Evolutionary conservation across 495 filamentous ascomycete species (phyloP).

Genomic region (Parathielavia hyrcaniae): DNA sequence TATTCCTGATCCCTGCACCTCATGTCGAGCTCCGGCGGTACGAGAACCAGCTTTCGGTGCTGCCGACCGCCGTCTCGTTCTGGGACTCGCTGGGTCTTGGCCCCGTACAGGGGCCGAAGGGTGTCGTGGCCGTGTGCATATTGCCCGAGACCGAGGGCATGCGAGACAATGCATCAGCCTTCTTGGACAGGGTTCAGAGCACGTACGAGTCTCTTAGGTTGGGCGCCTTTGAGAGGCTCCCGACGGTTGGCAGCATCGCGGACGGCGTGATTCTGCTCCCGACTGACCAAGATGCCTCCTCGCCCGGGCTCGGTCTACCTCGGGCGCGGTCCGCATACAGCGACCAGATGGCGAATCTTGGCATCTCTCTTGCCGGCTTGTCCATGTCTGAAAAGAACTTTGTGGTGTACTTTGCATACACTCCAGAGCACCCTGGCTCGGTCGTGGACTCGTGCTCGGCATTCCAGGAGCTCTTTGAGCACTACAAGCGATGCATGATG

Average conservation of each 20-base stretch:
- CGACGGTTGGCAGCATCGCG: slow-evolving; percentile 45
- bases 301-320: slow-evolving; percentile 24
- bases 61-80: slow-evolving; percentile 74
- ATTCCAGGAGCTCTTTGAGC: slow-evolving; percentile 68
- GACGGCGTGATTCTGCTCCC: slow-evolving; percentile 57
- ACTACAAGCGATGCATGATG: slow-evolving; percentile 52
- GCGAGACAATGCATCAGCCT: slow-evolving; percentile 54
- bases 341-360: slow-evolving; percentile 33
- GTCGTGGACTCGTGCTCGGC: slow-evolving; percentile 71
- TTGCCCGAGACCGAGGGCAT: slow-evolving; percentile 58
- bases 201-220: slow-evolving; percentile 76
- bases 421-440: slow-evolving; percentile 56
- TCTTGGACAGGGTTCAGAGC: slow-evolving; percentile 64
- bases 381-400: slow-evolving; percentile 49
- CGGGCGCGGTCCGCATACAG: slow-evolving; percentile 26
- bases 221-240: slow-evolving; percentile 59
- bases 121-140: slow-evolving; percentile 74
- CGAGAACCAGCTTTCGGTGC: slow-evolving; percentile 64
- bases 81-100: slow-evolving; percentile 87
- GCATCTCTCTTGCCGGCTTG: slow-evolving; percentile 33
- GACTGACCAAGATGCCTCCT: slow-evolving; percentile 33
- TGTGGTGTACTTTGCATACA: slow-evolving; percentile 83
- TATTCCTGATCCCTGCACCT: slow-evolving; percentile 53
- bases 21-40: slow-evolving; percentile 73
- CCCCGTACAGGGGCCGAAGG: slow-evolving; percentile 70